phyloP scores from a whole-genome alignment of 2,329 filamentous ascomycete genomes.

The Diaporthe sp. region DNA sequence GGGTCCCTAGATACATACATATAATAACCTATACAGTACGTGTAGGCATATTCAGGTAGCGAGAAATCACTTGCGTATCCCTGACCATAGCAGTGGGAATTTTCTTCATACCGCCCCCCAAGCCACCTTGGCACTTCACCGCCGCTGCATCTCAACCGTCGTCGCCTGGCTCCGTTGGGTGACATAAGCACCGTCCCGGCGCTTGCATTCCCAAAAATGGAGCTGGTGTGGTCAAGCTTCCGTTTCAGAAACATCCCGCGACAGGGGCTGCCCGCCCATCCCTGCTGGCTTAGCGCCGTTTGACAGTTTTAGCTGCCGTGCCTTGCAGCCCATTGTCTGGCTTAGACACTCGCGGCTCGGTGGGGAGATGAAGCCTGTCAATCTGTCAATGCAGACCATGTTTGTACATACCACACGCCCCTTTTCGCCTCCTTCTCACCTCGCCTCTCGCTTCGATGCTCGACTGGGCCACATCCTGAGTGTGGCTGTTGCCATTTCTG shows the following conservation, averaged over 20 bases:
- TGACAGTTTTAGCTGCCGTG: conserved; percentile 30
- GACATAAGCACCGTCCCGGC: conserved; percentile 17
- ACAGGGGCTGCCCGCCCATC: background rate
- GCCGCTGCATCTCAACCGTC: background rate
- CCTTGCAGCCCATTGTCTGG: conserved; percentile 24
- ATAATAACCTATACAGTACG: too few relatives aligned
- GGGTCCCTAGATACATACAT: background rate
- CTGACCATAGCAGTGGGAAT: background rate
- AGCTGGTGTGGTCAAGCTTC: background rate
- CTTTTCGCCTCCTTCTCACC: background rate
- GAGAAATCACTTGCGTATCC: background rate
- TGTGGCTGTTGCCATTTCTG: background rate
- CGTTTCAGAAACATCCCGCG: conserved; percentile 29
- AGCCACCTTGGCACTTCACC: background rate
- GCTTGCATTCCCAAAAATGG: background rate
- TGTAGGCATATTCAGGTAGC: background rate
- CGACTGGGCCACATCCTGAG: background rate
- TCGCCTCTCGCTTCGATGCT: background rate
- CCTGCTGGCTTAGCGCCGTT: conserved; percentile 16
- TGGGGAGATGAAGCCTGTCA: conserved; percentile 17
- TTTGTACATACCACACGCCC: background rate
- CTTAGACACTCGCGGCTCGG: background rate
- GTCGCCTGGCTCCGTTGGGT: background rate
- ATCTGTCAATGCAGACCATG: conserved; percentile 16
- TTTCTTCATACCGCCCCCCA: background rate